Base-by-base conservation (phyloP, 148 eudicot species). In the Camellia lanceoleosa region DNA sequence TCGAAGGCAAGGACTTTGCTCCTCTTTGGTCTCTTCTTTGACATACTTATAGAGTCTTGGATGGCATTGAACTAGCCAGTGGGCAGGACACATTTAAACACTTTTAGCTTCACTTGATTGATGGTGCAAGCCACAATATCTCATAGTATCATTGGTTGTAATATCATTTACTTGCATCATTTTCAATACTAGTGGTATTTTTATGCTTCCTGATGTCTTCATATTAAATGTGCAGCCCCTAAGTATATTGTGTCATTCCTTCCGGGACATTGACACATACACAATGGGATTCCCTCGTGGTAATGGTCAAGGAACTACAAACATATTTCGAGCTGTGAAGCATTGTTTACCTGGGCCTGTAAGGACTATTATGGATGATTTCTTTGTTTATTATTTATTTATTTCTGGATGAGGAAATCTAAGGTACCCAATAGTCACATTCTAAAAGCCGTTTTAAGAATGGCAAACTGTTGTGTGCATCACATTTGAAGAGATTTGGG, bases 321-420 rank as follows among this genome's bases (percentile, higher is more conserved):
- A 88, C 83, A 83, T 87, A 68, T 94, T 94, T 78, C 97, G 95
- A 81, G 89, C 88, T 67, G 95, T 93, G 63, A 92, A 89, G 83
- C 98, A 88, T 55, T 92, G 95, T 84, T 80, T 94, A 77, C 98
- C 97, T 79, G 98, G 98, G 75, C 98, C 98, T 62, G 98, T 94
- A 86, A 90, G 95, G 71, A 15, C 56, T 18, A 62, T 75, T 18
- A 51, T 38, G 10, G 30, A 38, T 42, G 4, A 2, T 7, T 60
- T 14, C 71, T 56, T 43, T n/a, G 52, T 7, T 18, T 15, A 14
- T 15, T 74, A 3, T 58, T 41, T 38, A 4, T 41, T 1, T 46
- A 5, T 72, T 41, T 51, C 18, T 41, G n/a, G 0, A 70, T 11
- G 51, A 71, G 52, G 73, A 74, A 23, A 64, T 66, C 51, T 73